These are phyloP conservation scores for Pelargonium citronellum DNA, from an alignment of 441 rosid species.

Conservation along the genomic window DNA sequence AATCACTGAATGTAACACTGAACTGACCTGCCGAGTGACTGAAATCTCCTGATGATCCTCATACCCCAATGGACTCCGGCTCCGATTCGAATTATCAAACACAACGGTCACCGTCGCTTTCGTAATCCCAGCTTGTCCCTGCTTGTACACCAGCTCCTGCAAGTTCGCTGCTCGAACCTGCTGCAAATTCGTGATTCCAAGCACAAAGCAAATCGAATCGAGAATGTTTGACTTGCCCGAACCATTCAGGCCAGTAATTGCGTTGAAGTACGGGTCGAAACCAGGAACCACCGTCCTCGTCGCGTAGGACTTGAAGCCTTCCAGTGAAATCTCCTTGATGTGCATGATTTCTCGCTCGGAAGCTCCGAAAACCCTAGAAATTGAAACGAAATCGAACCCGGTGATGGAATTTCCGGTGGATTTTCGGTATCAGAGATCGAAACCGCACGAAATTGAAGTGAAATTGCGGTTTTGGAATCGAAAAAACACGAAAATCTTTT, in stretches of 20 bases:
- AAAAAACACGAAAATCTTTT: too few species aligned
- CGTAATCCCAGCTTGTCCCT: constrained; percentile 98
- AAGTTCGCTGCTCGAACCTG: constrained; percentile 96
- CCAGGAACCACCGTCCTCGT: constrained; percentile 86
- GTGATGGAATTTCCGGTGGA: not conserved
- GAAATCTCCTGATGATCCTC: constrained; percentile 83
- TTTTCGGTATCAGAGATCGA: constrained; percentile 3
- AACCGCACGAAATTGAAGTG: not conserved
- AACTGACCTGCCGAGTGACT: constrained; percentile 76
- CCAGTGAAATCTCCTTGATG: constrained; percentile 80
- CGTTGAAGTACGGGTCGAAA: constrained; percentile 87
- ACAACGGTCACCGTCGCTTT: constrained; percentile 87
- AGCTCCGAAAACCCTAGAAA: constrained; percentile 14
- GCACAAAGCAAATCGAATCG: constrained; percentile 91
- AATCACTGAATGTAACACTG: not conserved
- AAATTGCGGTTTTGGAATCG: too few species aligned
- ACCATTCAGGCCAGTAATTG: constrained; percentile 90
- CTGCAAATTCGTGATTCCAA: constrained; percentile 94
- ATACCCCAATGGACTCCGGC: constrained; percentile 79
- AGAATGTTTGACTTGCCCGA: constrained; percentile 97
- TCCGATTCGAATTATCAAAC: constrained; percentile 73
- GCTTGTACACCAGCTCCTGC: constrained; percentile 98
- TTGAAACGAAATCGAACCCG: not conserved
- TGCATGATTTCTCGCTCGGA: constrained; percentile 38
- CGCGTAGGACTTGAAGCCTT: constrained; percentile 95